Base-by-base conservation (phyloP, 2,329 filamentous ascomycete genomes). In the Aspergillus sp. region DNA sequence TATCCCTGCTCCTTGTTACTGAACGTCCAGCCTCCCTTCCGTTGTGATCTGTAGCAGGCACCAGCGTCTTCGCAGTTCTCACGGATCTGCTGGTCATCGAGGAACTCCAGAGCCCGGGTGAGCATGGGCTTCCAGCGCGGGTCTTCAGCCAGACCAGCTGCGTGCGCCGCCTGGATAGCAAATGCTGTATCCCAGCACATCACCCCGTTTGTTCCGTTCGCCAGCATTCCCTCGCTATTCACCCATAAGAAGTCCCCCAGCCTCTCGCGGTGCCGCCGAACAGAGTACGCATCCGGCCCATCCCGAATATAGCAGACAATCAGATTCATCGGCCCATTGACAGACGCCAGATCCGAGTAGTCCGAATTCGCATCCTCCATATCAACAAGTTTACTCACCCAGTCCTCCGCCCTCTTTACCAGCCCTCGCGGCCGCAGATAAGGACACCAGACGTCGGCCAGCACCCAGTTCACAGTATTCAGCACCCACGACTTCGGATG, bases 111-210 rank as follows among this genome's bases (percentile, higher is more conserved):
- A 0, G 92, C 91, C 69, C 89, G 92, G 6, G 82, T 82, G 24
- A 99, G 82, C 89, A 97, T 96, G 0, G 89, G 87, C 41, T 83
- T 84, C 86, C 90, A 97, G 65, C 88, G 86, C 13, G 86, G 80
- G 47, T 96, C 86, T 27, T 87, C 78, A n/a, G 89, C 87, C 24
- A 97, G 82, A 0, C 90, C 91, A 7, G 90, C 87, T 48, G 91
- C 90, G 51, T 91, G 84, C 6, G 90, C 84, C 0, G 90, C 88
- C 73, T 96, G 92, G 39, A 97, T 91, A 17, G 89, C 79, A 70
- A 98, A 98, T 0, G 92, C 84, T 0, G 95, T 99, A 71, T 99
- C 95, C 95, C 95, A 99, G 63, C 87, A 89, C 74, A 99, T 95
- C 1, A 98, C 93, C 13, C 95, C 95, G 66, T 99, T 98, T 5